Base-by-base conservation (phyloP, 805 yeast genomes). In the Candida saitoana region DNA sequence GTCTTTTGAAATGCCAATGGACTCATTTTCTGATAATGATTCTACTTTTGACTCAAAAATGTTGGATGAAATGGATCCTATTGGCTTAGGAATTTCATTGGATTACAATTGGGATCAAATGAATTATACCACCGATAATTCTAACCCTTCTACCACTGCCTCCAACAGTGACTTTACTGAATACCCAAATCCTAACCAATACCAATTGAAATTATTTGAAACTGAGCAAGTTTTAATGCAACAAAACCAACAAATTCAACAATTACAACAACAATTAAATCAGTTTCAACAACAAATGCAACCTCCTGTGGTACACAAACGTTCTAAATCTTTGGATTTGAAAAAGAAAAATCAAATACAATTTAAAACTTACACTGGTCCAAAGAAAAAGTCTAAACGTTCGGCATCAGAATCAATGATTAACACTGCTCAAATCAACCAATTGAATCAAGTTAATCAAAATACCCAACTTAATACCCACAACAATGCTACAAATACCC, bases 241-340 rank as follows among this genome's bases (percentile, higher is more conserved):
- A 44, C 61, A 55, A 46, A 45, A 46, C 40, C 48, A 50, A 37
- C 65, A 61, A 41, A 48, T 50, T 16, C 62, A 55, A 42, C 46
- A 43, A 35, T 49, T 51, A 36, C 51, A 49, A 36, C 50, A 53
- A 24, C 58, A 59, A 44, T 54, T 57, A 34, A 52, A 54, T 31
- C 55, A 47, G 44, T 45, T 44, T 34, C 46, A 43, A 30, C 48
- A 45, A 43, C 48, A 41, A 36, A 41, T 32, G 17, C 31, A n/a
- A 12, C 43, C 20, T n/a, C 40, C 34, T 43, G 34, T 27, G 36
- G 32, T 42, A n/a, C 57, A 56, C 43, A 56, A 52, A 39, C 55
- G 65, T 47, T 49, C 68, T 20, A 57, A 58, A 42, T 57, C 65
- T 3, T 49, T 55, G 2, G 48, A 60, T 25, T 52, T 34, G 7